These are phyloP conservation scores for Calonectria multiphialidica DNA, from an alignment of 2,329 filamentous ascomycete genomes.

Conservation along the genomic window DNA sequence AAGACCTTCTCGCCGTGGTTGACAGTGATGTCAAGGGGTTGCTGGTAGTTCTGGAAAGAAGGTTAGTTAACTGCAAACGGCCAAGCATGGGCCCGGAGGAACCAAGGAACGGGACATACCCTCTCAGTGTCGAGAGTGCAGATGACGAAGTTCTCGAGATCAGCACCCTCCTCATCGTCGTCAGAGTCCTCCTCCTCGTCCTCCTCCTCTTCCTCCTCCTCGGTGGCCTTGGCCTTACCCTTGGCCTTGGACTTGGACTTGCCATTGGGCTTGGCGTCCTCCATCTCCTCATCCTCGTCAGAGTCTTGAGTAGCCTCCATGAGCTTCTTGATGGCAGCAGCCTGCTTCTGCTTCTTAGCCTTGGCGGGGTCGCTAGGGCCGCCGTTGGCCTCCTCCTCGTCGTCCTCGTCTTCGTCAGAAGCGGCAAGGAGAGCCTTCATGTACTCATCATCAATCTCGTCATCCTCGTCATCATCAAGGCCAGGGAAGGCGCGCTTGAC, in stretches of 20 bases:
- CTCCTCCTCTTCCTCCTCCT: constrained; percentile 66
- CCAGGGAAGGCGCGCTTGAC: constrained; percentile 77
- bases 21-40: constrained; percentile 93
- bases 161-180: constrained; percentile 71
- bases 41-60: constrained; percentile 83
- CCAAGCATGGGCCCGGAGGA: background rate
- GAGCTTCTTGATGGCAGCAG: constrained; percentile 82
- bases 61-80: constrained; percentile 41
- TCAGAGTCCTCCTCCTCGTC: constrained; percentile 72
- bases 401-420: constrained; percentile 63
- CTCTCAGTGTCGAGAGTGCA: constrained; percentile 95
- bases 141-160: constrained; percentile 90
- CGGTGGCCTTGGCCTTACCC: constrained; percentile 76
- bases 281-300: constrained; percentile 78
- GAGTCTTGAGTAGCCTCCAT: constrained; percentile 75
- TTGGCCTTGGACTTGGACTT: constrained; percentile 78
- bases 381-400: constrained; percentile 78
- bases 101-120: constrained; percentile 65
- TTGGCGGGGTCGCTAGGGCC: constrained; percentile 93
- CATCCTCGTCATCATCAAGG: constrained; percentile 69
- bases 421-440: constrained; percentile 66
- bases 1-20: constrained; percentile 89
- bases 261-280: constrained; percentile 73
- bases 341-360: constrained; percentile 86
- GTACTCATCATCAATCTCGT: constrained; percentile 77